Base-by-base conservation (phyloP, 176 grass and related monocot species). In the Luzula sylvatica region DNA sequence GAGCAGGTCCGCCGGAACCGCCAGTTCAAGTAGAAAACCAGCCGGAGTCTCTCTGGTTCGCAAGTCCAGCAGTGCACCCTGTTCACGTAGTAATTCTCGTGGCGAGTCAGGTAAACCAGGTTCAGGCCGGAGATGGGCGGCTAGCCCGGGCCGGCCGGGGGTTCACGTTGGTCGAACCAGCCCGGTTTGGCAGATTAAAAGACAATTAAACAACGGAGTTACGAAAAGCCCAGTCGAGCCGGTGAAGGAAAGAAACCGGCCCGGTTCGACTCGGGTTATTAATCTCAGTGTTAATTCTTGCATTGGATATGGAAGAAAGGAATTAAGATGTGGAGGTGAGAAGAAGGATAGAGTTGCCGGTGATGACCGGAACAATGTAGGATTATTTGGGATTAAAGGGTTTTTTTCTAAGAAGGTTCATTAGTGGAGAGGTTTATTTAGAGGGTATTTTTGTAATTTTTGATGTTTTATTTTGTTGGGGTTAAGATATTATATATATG, bases 321-420 rank as follows among this genome's bases (percentile, higher is more conserved):
- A 74, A 0, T 65, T 52, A 2, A 78, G 73, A 52, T 71, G 48
- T 39, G 53, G 46, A 32, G 53, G 43, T 43, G 49, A 21, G 11
- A 72, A 71, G 1, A 64, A 49, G 15, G 46, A 69, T 46, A 43
- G 54, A 7, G 4, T 38, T 19, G 25, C 49, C 50, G 32, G 2
- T 14, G 46, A 63, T 32, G 61, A 23, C 15, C 48, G 28, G 14
- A 21, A 27, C 21, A 38, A 35, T 21, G 72, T 70, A 15, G 51
- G 77, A 0, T 52, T 94, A 41, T 82, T 87, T 59, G 66, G 59
- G 23, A 70, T 94, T 26, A 82, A 66, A 66, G 52, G 70, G 15
- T 50, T 94, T 53, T 94, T 94, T 72, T 72, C 82, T 65, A 94
- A 87, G 67, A 94, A 94, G 40, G 81, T 94, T 15, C 74, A 87